These are phyloP conservation scores for Trichoderma aggressivum DNA, from an alignment of 2,329 filamentous ascomycete species.

Conservation along the genomic window DNA sequence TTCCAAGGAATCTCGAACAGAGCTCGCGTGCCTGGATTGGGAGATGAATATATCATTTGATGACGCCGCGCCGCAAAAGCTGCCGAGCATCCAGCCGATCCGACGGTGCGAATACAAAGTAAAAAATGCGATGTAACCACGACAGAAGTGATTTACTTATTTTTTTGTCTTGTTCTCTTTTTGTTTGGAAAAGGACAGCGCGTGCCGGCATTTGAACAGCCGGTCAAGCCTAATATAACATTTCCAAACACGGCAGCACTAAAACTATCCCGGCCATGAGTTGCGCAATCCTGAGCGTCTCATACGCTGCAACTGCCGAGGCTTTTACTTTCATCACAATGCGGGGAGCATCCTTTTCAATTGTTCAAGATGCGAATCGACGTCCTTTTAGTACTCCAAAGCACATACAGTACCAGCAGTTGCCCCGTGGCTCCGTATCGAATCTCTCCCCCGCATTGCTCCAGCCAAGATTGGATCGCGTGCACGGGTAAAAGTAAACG, in stretches of 20 bases:
- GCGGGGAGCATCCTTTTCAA: background rate
- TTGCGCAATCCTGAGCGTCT: background rate
- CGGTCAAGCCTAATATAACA: slow-evolving; percentile 5
- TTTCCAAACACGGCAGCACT: background rate
- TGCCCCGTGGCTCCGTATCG: background rate
- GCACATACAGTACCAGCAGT: background rate
- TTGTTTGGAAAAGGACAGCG: background rate
- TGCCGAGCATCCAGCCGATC: background rate
- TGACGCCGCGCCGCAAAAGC: background rate
- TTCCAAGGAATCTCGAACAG: background rate
- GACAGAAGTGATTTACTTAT: background rate
- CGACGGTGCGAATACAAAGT: background rate
- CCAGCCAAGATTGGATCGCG: background rate
- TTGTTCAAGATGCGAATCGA: background rate
- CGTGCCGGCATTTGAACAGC: background rate
- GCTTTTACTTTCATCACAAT: slow-evolving; percentile 2
- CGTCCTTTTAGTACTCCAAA: background rate
- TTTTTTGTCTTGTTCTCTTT: background rate
- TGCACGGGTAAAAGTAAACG: background rate
- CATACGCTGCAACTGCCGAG: slow-evolving; percentile 7
- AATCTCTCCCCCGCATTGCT: background rate
- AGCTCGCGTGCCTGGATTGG: background rate
- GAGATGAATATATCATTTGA: background rate
- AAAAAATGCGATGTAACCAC: background rate
- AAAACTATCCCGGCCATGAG: background rate